Percentiles rank a stretch among this genome's conserved stretches.
Conservation (phyloP, 495 filamentous ascomycete species). For the Penicillium bovifimosum region DNA sequence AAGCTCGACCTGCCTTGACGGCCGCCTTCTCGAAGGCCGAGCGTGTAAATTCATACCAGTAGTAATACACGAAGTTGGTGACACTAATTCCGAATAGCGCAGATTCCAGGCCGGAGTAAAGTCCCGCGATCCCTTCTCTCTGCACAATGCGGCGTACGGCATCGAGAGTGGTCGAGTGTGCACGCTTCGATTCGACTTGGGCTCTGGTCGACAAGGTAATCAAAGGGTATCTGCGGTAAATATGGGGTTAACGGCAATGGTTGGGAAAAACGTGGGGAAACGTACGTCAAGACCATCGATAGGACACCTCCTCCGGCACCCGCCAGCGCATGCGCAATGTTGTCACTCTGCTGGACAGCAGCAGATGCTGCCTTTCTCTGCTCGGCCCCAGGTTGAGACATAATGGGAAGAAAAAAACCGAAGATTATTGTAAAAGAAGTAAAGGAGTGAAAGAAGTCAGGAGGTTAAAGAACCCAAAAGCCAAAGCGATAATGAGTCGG, state of each 20-base stretch:
- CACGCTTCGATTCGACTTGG: slow-evolving; percentile 93
- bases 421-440: slow-evolving; percentile 2
- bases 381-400: slow-evolving; percentile 38
- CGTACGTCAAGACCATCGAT: slow-evolving; percentile 90
- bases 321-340: slow-evolving; percentile 82
- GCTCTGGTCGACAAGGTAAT: slow-evolving; percentile 97
- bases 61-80: slow-evolving; percentile 99
- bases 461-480: slow-evolving; percentile 2
- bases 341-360: slow-evolving; percentile 71
- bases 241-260: slow-evolving; percentile 16
- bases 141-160: slow-evolving; percentile 83
- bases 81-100: slow-evolving; percentile 96
- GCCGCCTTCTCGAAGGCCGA: slow-evolving; percentile 82
- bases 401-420: slow-evolving; percentile 12
- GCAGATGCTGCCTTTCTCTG: slow-evolving; percentile 38
- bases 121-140: slow-evolving; percentile 79
- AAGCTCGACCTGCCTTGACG: slow-evolving; percentile 63
- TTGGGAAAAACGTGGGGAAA: slow-evolving; percentile 12
- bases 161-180: slow-evolving; percentile 71
- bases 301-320: slow-evolving; percentile 88
- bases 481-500: slow-evolving; percentile 35
- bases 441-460: slow-evolving; percentile 11
- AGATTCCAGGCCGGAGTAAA: slow-evolving; percentile 84
- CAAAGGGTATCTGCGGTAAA: slow-evolving; percentile 71
- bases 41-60: slow-evolving; percentile 99